These are phyloP conservation scores for Rossbeevera mucosa DNA, from an alignment of 768 basidiomycete species.

Conservation along the genomic window DNA sequence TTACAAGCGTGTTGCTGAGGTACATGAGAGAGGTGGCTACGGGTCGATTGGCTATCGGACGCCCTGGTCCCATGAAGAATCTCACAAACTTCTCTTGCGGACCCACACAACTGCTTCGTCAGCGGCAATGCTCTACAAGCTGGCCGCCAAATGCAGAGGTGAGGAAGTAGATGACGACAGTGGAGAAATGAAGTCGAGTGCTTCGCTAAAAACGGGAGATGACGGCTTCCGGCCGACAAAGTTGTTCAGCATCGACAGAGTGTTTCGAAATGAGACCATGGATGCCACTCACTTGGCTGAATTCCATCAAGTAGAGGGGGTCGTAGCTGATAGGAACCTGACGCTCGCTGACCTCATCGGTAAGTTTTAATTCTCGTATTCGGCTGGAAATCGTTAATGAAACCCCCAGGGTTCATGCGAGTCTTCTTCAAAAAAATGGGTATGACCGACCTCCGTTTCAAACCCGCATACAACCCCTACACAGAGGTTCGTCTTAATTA, in stretches of 20 bases:
- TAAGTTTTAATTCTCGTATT: slow-evolving; percentile 29
- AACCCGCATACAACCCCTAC: slow-evolving; percentile 98
- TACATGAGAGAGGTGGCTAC: slow-evolving; percentile 84
- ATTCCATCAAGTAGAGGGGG: slow-evolving; percentile 99
- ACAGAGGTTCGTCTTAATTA: slow-evolving; percentile 61
- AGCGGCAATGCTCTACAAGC: slow-evolving; percentile 88
- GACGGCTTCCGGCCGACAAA: slow-evolving; percentile 91
- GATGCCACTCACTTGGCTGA: slow-evolving; percentile 98
- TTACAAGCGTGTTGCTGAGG: slow-evolving; percentile 76
- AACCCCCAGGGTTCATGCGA: slow-evolving; percentile 83
- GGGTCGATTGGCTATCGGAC: slow-evolving; percentile 96
- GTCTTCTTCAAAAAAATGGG: slow-evolving; percentile 99
- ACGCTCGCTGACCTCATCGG: slow-evolving; percentile 96
- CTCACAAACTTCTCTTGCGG: slow-evolving; percentile 84
- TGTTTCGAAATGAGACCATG: slow-evolving; percentile 98
- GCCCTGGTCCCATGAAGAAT: slow-evolving; percentile 92
- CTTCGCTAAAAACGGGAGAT: slow-evolving; percentile 25
- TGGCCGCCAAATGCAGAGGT: slow-evolving; percentile 79
- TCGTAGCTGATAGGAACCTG: slow-evolving; percentile 89
- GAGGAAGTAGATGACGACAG: slow-evolving; percentile 42
- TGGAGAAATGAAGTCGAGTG: slow-evolving; percentile 3
- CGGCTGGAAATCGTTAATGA: background rate
- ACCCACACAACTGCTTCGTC: slow-evolving; percentile 98
- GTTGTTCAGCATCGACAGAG: slow-evolving; percentile 94
- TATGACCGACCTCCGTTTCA: slow-evolving; percentile 89